These are phyloP conservation scores for Salix purpurea DNA, from an alignment of 345 rosid genomes.

Conservation along the genomic window DNA sequence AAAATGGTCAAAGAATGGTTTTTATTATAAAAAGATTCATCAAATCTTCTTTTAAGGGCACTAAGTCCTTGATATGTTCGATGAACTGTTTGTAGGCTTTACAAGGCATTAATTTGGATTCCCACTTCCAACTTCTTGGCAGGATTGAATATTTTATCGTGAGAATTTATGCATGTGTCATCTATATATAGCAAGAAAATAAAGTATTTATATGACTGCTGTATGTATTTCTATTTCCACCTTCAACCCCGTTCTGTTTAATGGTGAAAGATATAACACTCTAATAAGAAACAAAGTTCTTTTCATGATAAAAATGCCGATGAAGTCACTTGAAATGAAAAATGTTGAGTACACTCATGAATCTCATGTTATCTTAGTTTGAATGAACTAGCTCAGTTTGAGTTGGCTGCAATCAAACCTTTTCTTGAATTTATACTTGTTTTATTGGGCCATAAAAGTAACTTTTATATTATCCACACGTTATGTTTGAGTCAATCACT, in stretches of 20 bases:
- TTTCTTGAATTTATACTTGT: no score
- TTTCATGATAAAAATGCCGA: no score
- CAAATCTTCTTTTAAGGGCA: slow-evolving; percentile 1
- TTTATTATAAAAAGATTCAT: not conserved
- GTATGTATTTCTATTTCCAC: not conserved
- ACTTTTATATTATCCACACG: no score
- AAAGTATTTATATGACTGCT: not conserved
- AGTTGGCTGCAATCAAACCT: no score
- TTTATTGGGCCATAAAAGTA: no score
- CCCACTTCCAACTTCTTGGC: not conserved
- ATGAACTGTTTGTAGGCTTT: slow-evolving; percentile 15
- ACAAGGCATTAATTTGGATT: not conserved
- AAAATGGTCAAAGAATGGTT: not conserved
- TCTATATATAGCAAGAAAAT: not conserved
- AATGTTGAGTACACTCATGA: no score
- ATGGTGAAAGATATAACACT: not conserved
- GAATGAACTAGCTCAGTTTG: no score
- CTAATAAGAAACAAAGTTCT: no score
- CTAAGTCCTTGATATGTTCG: slow-evolving; percentile 4
- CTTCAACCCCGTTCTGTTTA: not conserved
- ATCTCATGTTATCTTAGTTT: no score
- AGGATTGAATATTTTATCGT: not conserved
- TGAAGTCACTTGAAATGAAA: no score
- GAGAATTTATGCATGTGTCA: not conserved
- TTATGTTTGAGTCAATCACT: no score